Base-by-base conservation (phyloP, 306 rosid species). In the Datisca glomerata region DNA sequence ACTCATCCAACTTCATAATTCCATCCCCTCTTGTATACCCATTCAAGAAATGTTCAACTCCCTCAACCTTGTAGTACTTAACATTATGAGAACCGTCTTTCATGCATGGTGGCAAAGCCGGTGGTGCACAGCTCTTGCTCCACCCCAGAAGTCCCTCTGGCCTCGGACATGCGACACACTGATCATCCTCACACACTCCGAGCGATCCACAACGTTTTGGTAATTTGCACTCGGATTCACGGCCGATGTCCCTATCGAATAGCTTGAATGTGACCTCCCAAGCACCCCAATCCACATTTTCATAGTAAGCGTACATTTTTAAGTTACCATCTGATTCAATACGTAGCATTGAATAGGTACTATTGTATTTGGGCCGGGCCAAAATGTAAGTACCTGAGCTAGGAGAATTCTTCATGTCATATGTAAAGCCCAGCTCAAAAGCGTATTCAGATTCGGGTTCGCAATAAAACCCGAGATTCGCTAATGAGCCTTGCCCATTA, bases 261-360 rank as follows among this genome's bases (percentile, higher is more conserved):
- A 76, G 36, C 6, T 61, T 56, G 59, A 40, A 70, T 0, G 73
- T 73, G 7, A 45, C 67, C 45, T 59, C 34, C 71, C 81, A 72
- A 11, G 68, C 81, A 24, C 74, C 59, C 5, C 6, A 20, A 27
- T 61, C 46, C 5, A 79, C 79, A 18, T 65, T 68, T 6, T 58
- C 51, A 27, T 51, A 44, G 45, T 68, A 79, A 11, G 89, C 74
- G 42, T 67, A 40, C 0, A 74, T 0, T 46, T 12, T 62, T 7
- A 79, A 36, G 42, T 68, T 79, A 1, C 91, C 91, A 63, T 75
- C 80, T 24, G 72, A 71, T 21, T 75, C 84, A 20, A 79, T 80
- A 47, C 84, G 63, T 4, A 79, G 63, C 13, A 62, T 71, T 21
- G 80, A 47, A 1, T 55, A 3, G 2, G 89, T 65, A 44, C 56